Conservation (phyloP, 305 asterid genomes). For the Solanum hybrid region DNA sequence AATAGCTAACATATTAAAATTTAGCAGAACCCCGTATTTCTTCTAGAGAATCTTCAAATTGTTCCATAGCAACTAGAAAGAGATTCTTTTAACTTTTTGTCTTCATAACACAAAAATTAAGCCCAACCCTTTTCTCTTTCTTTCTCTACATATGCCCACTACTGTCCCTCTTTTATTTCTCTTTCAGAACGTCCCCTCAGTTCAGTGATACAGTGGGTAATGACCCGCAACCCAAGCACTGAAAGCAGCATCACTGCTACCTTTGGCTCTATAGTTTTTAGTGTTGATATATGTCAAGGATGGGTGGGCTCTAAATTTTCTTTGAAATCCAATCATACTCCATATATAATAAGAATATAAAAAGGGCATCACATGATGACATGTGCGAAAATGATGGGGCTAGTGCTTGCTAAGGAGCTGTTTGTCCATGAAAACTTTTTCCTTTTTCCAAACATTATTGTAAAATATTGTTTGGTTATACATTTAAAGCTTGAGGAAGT, state of each 20-base stretch:
- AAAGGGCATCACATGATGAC: neutral
- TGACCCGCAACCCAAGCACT: neutral
- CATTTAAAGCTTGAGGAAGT: neutral
- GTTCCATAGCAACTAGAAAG: neutral
- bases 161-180: neutral
- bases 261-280: neutral
- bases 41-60: neutral
- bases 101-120: neutral
- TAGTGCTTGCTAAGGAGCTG: neutral
- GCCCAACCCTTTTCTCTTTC: neutral
- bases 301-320: neutral
- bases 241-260: neutral
- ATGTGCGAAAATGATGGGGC: neutral
- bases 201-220: neutral
- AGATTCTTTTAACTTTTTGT: neutral
- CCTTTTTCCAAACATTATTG: neutral
- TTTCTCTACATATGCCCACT: neutral
- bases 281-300: neutral
- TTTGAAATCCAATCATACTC: neutral
- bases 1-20: neutral
- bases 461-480: neutral
- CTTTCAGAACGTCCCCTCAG: neutral
- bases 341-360: neutral
- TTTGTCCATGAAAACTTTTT: neutral
- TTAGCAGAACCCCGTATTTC: neutral